Evolutionary conservation across 176 grass and related monocot species (phyloP).

Genomic region (Musa schizocarpa): DNA sequence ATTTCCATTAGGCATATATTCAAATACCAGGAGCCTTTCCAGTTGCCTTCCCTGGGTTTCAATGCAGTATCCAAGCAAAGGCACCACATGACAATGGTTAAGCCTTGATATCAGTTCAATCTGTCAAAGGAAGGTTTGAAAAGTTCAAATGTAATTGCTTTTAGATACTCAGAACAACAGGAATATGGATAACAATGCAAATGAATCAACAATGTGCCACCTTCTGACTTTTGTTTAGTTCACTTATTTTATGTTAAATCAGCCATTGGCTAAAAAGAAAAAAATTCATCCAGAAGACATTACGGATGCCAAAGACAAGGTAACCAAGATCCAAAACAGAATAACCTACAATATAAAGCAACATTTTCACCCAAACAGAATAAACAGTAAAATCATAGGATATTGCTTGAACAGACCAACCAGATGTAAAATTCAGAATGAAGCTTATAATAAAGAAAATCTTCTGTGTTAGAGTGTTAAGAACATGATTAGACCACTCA

Average conservation of each 20-base stretch:
- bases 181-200: not conserved
- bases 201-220: not conserved
- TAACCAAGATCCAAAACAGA: not conserved
- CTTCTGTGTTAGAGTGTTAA: too few relatives aligned
- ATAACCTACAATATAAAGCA: not conserved
- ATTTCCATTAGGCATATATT: constrained; percentile 83
- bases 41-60: constrained; percentile 67
- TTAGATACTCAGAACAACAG: not conserved
- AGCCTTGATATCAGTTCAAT: constrained; percentile 86
- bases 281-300: not conserved
- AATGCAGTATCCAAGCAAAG: constrained; percentile 81
- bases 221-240: not conserved
- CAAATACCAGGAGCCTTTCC: constrained; percentile 78
- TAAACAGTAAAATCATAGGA: too few relatives aligned
- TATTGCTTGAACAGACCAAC: not conserved
- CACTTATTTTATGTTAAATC: too few relatives aligned
- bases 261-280: not conserved
- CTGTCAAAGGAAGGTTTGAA: constrained; percentile 28
- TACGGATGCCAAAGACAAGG: not conserved
- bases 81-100: constrained; percentile 94
- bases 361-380: too few relatives aligned
- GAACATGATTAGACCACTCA: not conserved
- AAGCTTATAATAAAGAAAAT: not conserved
- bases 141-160: not conserved
- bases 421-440: not conserved